Evolutionary conservation across 2,329 filamentous ascomycete species (phyloP).

Genomic region (Neoarthrinium moseri): DNA sequence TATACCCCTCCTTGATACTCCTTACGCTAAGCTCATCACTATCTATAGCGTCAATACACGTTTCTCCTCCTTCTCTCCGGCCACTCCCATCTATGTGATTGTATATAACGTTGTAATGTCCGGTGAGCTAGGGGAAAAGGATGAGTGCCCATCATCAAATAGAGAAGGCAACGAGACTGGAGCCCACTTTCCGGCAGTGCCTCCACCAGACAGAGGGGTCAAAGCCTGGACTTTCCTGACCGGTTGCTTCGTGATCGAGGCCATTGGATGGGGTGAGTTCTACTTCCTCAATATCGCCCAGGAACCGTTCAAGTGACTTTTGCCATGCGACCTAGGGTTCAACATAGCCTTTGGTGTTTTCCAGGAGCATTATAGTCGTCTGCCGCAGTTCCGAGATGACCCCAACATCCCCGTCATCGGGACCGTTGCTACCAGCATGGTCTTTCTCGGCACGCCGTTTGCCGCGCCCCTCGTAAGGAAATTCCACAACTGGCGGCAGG

Average conservation of each 20-base stretch:
- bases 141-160: no score
- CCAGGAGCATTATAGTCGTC: conserved; percentile 64
- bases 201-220: background rate
- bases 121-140: no score
- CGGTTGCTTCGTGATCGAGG: conserved; percentile 1
- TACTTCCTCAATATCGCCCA: background rate
- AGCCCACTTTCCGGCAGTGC: no score
- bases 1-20: no score
- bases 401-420: conserved; percentile 42
- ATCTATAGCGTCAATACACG: no score
- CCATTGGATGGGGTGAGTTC: background rate
- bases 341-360: conserved; percentile 70
- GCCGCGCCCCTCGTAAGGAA: conserved; percentile 44
- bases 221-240: background rate
- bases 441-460: conserved; percentile 56
- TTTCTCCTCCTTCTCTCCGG: no score
- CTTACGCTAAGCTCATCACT: no score
- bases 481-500: conserved; percentile 38
- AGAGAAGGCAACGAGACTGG: no score
- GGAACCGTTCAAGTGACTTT: background rate
- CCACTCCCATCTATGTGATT: no score
- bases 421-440: conserved; percentile 19
- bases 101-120: no score
- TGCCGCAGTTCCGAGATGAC: conserved; percentile 55
- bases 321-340: conserved; percentile 49